Base-by-base conservation (phyloP, 208 protist genomes). In the Trypanosoma avium region DNA sequence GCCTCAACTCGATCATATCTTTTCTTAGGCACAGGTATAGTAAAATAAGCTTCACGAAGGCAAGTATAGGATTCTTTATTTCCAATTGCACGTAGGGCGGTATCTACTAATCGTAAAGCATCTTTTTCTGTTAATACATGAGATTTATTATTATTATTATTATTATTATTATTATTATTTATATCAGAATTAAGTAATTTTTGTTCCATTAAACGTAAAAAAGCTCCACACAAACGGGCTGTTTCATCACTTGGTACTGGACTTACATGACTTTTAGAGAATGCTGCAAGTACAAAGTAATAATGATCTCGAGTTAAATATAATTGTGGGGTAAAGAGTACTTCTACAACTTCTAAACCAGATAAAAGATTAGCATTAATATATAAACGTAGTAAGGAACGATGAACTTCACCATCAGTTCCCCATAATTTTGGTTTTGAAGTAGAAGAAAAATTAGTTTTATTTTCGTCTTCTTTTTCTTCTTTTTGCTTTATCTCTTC, bases 321-420 rank as follows among this genome's bases (percentile, higher is more conserved):
- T 10, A 36, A 13, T 15, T 19, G 38, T 10, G 48, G 50, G 3
- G 40, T 46, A 47, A 78, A 71, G 15, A 81, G 21, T 24, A 56
- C 47, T 27, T 61, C 30, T 15, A 77, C 76, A 12, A 92, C 50
- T 13, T 46, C 36, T 17, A 52, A 55, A 10, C 81, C 88, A 55
- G 72, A 54, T n/a, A 87, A 46, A 19, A 86, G 43, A 59, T 94
- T 79, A 0, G 83, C 77, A 42, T 75, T 86, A 26, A 94, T 48
- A 66, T 86, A 92, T 1, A 92, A 73, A 0, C 86, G 85, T 30
- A 94, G 61, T 29, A 94, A 46, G 1, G 88, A 87, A 12, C 84
- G 88, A 21, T 79, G 83, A 9, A 86, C 53, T 12, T 78, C 79
- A 2, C 83, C 84, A 22, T 82, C 75, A 0, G 58, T 29, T 12